Percentiles rank a stretch among this genome's conserved stretches.
phyloP scores from a whole-genome alignment of 2,329 filamentous ascomycete species.

The Venturia nashicola region DNA sequence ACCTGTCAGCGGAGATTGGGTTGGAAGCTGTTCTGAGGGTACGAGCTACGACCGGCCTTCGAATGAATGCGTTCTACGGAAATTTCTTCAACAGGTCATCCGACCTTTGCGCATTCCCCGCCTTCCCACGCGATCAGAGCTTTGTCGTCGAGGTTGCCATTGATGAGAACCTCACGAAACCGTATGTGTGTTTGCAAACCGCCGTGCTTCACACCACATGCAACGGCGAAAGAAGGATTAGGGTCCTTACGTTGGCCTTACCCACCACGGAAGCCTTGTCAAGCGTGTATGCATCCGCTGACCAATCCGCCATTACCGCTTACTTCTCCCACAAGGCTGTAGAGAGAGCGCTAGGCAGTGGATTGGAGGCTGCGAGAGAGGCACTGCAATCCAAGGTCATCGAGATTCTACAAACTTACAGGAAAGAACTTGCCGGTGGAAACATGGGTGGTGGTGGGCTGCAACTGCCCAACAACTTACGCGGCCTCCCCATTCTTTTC shows the following conservation, averaged over 20 bases:
- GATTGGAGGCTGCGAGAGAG: constrained; percentile 82
- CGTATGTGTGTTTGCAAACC: constrained; percentile 82
- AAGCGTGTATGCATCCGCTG: constrained; percentile 86
- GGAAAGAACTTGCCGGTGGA: constrained; percentile 89
- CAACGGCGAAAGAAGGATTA: constrained; percentile 90
- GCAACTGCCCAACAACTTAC: constrained; percentile 86
- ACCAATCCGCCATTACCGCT: constrained; percentile 83
- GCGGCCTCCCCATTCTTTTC: constrained; percentile 80
- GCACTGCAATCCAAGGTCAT: constrained; percentile 82
- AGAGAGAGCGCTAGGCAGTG: constrained; percentile 72
- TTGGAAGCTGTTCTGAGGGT: constrained; percentile 93
- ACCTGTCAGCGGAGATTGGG: constrained; percentile 91
- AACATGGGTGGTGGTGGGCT: constrained; percentile 87
- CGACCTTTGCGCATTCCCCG: constrained; percentile 93
- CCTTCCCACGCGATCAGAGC: constrained; percentile 91
- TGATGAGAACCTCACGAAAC: constrained; percentile 85
- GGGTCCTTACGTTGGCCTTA: constrained; percentile 84
- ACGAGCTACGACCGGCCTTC: constrained; percentile 81
- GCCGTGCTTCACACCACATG: constrained; percentile 91
- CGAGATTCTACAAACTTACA: constrained; percentile 87
- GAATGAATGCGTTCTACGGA: constrained; percentile 97
- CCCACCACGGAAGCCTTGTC: constrained; percentile 85
- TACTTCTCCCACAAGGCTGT: constrained; percentile 98
- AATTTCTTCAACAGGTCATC: constrained; percentile 99
- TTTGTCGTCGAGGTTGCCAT: constrained; percentile 98